phyloP scores from a whole-genome alignment of 2,329 filamentous ascomycete genomes.

The Aspergillus sp. region DNA sequence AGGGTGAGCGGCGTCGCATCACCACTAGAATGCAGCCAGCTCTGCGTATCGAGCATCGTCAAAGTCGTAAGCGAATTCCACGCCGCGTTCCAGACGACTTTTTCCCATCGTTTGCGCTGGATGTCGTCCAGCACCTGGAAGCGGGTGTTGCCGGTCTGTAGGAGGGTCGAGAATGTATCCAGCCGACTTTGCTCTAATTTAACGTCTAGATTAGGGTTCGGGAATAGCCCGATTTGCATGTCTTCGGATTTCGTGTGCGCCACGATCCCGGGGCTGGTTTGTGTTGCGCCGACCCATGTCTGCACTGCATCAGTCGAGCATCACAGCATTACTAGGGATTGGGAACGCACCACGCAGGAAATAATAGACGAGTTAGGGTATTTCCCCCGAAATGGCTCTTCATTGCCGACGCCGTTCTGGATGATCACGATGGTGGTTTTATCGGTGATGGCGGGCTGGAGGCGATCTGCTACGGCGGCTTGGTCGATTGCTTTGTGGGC shows the following conservation, averaged over 20 bases:
- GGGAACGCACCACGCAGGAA: slow-evolving; percentile 44
- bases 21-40: slow-evolving; percentile 41
- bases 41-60: slow-evolving; percentile 44
- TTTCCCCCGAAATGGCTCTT: slow-evolving; percentile 36
- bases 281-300: slow-evolving; percentile 52
- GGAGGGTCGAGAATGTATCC: slow-evolving; percentile 40
- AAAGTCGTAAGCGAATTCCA: slow-evolving; percentile 46
- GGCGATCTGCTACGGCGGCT: slow-evolving; percentile 35
- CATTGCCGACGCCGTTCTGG: slow-evolving; percentile 44
- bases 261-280: slow-evolving; percentile 51
- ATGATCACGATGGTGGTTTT: slow-evolving; percentile 40
- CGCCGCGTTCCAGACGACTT: slow-evolving; percentile 43
- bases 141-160: slow-evolving; percentile 44
- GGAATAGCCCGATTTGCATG: slow-evolving; percentile 56
- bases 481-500: slow-evolving; percentile 45
- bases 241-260: slow-evolving; percentile 55
- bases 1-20: slow-evolving; percentile 41
- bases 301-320: background rate
- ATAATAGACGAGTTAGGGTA: slow-evolving; percentile 35
- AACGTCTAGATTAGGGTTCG: slow-evolving; percentile 39
- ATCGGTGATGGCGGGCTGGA: slow-evolving; percentile 36
- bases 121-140: slow-evolving; percentile 38
- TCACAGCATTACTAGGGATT: background rate
- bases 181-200: slow-evolving; percentile 29
- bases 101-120: slow-evolving; percentile 41